A percentile compares a stretch with the other conserved stretches of the same genome.
Evolutionary conservation across 2,329 filamentous ascomycete genomes (phyloP).

Genomic region (Gnomoniopsis smithogilvyi): DNA sequence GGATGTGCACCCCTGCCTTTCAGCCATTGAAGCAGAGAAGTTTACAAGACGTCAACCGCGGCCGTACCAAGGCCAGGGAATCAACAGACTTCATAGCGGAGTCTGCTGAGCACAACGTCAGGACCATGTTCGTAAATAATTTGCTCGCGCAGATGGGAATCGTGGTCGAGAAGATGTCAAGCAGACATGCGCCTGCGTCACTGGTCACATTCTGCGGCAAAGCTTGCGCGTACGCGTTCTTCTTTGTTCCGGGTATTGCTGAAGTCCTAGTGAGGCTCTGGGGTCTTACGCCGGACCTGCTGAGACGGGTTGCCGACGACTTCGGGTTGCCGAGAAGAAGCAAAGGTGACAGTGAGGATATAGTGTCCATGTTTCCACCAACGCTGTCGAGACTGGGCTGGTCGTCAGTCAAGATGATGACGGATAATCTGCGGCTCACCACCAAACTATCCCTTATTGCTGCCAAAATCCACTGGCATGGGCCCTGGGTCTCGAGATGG

Average conservation of each 20-base stretch:
- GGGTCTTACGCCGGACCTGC: slow-evolving; percentile 64
- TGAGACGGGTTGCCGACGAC: slow-evolving; percentile 70
- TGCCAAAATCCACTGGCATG: slow-evolving; percentile 76
- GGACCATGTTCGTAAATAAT: slow-evolving; percentile 82
- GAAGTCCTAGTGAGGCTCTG: slow-evolving; percentile 81
- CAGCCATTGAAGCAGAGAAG: slow-evolving; percentile 58
- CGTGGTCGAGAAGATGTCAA: slow-evolving; percentile 84
- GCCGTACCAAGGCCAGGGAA: slow-evolving; percentile 57
- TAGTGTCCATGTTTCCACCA: slow-evolving; percentile 68
- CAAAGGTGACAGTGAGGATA: slow-evolving; percentile 57
- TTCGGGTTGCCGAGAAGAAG: slow-evolving; percentile 60
- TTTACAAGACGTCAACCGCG: slow-evolving; percentile 41
- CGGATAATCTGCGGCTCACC: slow-evolving; percentile 60
- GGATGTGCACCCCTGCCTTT: slow-evolving; percentile 66
- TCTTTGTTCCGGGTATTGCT: slow-evolving; percentile 83
- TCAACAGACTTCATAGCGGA: slow-evolving; percentile 61
- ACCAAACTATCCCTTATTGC: slow-evolving; percentile 65
- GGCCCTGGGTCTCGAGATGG: slow-evolving; percentile 83
- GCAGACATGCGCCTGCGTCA: slow-evolving; percentile 63
- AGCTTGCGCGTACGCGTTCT: slow-evolving; percentile 88
- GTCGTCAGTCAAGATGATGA: slow-evolving; percentile 48
- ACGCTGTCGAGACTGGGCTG: slow-evolving; percentile 56
- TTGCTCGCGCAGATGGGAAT: slow-evolving; percentile 79
- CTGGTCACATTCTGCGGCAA: slow-evolving; percentile 86
- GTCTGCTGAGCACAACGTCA: slow-evolving; percentile 83